Evolutionary conservation across 1,284 basidiomycete genomes (phyloP).

Genomic region (Tylopilus orsonianus): DNA sequence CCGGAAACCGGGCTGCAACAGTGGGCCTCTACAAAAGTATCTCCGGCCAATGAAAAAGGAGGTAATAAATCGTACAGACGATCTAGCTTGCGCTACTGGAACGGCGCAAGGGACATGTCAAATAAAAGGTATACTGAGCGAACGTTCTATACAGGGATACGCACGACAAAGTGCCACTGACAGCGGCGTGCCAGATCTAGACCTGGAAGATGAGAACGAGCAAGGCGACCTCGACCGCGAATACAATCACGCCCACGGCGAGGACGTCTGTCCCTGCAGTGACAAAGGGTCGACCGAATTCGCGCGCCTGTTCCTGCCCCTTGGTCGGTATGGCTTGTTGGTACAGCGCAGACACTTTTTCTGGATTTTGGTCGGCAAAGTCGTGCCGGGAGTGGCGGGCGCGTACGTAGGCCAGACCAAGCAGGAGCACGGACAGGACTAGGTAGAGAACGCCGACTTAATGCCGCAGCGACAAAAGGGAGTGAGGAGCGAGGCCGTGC

Average conservation of each 20-base stretch:
- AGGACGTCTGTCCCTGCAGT: constrained; percentile 77
- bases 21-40: no score
- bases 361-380: constrained; percentile 60
- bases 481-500: no score
- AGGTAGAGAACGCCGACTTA: constrained; percentile 74
- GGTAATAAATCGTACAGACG: constrained; percentile 15
- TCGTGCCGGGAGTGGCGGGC: constrained; percentile 67
- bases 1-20: constrained; percentile 2
- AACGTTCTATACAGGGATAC: neutral
- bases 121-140: neutral
- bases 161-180: constrained; percentile 9
- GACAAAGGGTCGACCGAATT: constrained; percentile 76
- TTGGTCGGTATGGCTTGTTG: constrained; percentile 40
- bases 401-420: constrained; percentile 59
- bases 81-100: constrained; percentile 7
- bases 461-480: neutral
- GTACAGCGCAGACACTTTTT: constrained; percentile 21
- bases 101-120: neutral
- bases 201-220: constrained; percentile 54
- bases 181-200: constrained; percentile 20
- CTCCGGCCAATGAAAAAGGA: constrained; percentile 9
- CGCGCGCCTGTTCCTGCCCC: constrained; percentile 57
- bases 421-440: constrained; percentile 60
- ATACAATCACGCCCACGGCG: constrained; percentile 60
- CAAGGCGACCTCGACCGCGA: constrained; percentile 62